Base-by-base conservation (phyloP, 2,329 filamentous ascomycete species). In the Pseudogymnoascus sp. region DNA sequence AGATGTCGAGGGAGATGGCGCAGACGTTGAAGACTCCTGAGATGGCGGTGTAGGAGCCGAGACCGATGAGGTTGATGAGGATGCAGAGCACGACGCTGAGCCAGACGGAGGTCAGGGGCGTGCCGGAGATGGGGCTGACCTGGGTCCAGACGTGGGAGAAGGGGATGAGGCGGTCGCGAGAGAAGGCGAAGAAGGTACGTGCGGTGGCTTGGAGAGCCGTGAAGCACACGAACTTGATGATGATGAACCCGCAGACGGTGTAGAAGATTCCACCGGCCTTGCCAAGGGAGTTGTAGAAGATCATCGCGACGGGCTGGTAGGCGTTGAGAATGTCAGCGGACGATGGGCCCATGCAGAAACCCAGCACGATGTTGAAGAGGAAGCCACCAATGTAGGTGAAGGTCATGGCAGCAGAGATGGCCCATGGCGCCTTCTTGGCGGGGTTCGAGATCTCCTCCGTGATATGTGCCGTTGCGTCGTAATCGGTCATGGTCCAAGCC, bases 401-500 rank as follows among this genome's bases (percentile, higher is more conserved):
- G 13, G 76, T 72, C 72, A 84, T 80, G 39, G 82, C 82, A 18
- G 79, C 69, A 4, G 78, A 79, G 64, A 85, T 85, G 37, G 82
- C 81, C 75, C 78, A 81, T n/a, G 79, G 79, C 2, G 79, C 79
- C 64, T 80, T 80, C 66, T 77, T 70, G 63, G 80, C 79, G 3
- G 79, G 78, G 62, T 81, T 69, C 64, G 74, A 67, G 62, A 82
- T 80, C 71, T 83, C 81, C 68, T 83, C 81, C 7, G 79, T 77
- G 60, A 82, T 82, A 67, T 74, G 72, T 10, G 73, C 72, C n/a
- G 73, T 74, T 8, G 75, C 76, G 68, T 78, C 80, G 68, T 81
- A 81, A 67, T 81, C 78, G 3, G 81, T 84, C 81, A 85, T 84
- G 61, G 81, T 84, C 82, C 82, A 85, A 18, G 78, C 78, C 37